phyloP scores from a whole-genome alignment of 768 basidiomycete species.

The Hygrophorus russula region DNA sequence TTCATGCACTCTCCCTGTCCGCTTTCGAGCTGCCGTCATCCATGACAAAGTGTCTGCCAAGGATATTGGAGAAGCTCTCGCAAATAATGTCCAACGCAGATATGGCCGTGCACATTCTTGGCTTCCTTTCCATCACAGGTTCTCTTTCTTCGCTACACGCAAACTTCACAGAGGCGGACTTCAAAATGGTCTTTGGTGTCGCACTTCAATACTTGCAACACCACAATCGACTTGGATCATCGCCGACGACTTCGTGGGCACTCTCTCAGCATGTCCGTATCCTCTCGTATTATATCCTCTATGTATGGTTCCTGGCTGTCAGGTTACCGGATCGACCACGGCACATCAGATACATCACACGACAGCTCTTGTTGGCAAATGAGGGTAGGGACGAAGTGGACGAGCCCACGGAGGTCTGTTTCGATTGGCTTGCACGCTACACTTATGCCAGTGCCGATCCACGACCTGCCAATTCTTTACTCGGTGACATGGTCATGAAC shows the following conservation, averaged over 20 bases:
- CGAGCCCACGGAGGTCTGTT: conserved; percentile 89
- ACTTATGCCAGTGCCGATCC: conserved; percentile 93
- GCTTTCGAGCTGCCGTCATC: conserved; percentile 81
- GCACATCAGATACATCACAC: conserved; percentile 78
- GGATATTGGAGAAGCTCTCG: conserved; percentile 77
- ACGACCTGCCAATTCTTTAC: conserved; percentile 66
- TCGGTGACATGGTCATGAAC: conserved; percentile 72
- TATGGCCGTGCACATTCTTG: conserved; percentile 94
- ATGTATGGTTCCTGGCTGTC: conserved; percentile 89
- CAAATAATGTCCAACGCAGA: conserved; percentile 91
- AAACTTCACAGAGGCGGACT: conserved; percentile 87
- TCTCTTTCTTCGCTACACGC: conserved; percentile 69
- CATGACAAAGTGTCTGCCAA: conserved; percentile 67
- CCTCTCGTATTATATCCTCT: conserved; percentile 84
- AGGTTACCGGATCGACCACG: conserved; percentile 70
- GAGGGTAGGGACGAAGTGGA: conserved; percentile 65
- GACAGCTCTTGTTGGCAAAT: conserved; percentile 79
- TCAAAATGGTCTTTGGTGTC: conserved; percentile 89
- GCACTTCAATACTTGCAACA: conserved; percentile 89
- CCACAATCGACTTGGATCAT: conserved; percentile 57
- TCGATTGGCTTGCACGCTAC: conserved; percentile 94
- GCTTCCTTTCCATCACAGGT: conserved; percentile 80
- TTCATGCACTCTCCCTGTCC: conserved; percentile 80
- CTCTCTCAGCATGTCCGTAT: conserved; percentile 86
- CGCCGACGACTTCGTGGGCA: conserved; percentile 66